These are phyloP conservation scores for Funneliformis mosseae DNA, from an alignment of 192 early-diverging fungal genomes.

Conservation along the genomic window DNA sequence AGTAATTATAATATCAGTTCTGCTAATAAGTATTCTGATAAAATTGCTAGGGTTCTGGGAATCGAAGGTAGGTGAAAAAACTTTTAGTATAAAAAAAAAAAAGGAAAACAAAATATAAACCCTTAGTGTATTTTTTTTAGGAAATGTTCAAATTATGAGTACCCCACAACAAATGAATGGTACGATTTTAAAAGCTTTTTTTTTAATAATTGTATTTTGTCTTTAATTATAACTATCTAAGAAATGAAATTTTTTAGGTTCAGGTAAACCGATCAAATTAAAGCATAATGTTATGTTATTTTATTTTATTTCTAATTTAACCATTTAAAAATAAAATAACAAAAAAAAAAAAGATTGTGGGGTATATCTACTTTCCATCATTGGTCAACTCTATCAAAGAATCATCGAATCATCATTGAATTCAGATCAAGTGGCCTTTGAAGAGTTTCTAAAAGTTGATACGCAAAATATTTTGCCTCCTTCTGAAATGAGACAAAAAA, in stretches of 20 bases:
- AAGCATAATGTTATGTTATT: too few relatives aligned
- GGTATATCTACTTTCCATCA: background rate
- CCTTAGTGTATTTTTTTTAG: background rate
- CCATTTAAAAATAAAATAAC: too few relatives aligned
- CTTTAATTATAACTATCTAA: too few relatives aligned
- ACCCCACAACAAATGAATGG: background rate
- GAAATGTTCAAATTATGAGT: background rate
- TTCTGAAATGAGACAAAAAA: background rate
- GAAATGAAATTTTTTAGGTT: background rate
- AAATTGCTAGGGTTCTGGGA: background rate
- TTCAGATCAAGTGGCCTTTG: background rate
- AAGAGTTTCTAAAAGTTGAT: background rate
- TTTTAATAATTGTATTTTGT: too few relatives aligned
- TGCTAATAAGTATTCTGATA: background rate
- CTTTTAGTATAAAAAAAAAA: background rate
- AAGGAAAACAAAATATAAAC: too few relatives aligned
- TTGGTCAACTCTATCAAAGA: background rate
- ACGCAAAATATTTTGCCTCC: background rate
- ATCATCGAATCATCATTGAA: background rate
- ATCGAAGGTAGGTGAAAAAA: background rate
- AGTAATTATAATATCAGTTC: background rate
- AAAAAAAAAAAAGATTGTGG: background rate
- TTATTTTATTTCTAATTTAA: background rate
- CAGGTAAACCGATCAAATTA: too few relatives aligned
- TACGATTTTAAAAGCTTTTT: too few relatives aligned